These are phyloP conservation scores for Ustilago vetiveriae DNA, from an alignment of 1,284 basidiomycete species.

Conservation along the genomic window DNA sequence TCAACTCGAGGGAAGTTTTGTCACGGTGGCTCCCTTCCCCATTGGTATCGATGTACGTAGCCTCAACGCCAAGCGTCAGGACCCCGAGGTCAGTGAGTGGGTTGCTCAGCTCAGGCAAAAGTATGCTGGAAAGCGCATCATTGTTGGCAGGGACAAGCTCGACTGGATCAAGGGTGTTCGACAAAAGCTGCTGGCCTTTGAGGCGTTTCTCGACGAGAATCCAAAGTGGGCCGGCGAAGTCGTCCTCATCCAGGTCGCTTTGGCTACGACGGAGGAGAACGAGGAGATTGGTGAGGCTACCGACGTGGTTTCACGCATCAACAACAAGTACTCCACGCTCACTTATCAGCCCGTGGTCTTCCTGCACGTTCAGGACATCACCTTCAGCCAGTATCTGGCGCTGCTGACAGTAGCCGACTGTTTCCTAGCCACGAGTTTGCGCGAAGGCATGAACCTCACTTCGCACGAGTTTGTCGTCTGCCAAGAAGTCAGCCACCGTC, in stretches of 20 bases:
- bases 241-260: conserved; percentile 84
- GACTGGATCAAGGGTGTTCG: conserved; percentile 85
- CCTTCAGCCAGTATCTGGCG: conserved; percentile 85
- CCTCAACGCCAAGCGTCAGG: conserved; percentile 76
- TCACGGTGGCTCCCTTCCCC: conserved; percentile 85
- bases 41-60: conserved; percentile 86
- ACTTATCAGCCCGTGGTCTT: conserved; percentile 89
- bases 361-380: conserved; percentile 84
- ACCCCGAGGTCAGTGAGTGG: conserved; percentile 84
- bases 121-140: conserved; percentile 82
- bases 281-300: conserved; percentile 79
- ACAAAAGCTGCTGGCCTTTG: conserved; percentile 84
- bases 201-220: conserved; percentile 80
- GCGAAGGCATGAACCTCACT: conserved; percentile 86
- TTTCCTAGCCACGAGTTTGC: conserved; percentile 83
- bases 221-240: conserved; percentile 82
- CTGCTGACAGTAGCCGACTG: conserved; percentile 83
- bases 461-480: conserved; percentile 83
- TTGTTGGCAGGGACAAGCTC: conserved; percentile 87
- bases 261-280: conserved; percentile 82
- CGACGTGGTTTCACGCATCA: conserved; percentile 82
- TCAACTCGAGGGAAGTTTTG: conserved; percentile 73
- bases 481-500: conserved; percentile 72
- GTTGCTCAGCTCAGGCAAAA: conserved; percentile 78
- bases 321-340: conserved; percentile 80